These are phyloP conservation scores for Globisporangium echinulatum DNA, from an alignment of 352 stramenopile species.

Conservation along the genomic window DNA sequence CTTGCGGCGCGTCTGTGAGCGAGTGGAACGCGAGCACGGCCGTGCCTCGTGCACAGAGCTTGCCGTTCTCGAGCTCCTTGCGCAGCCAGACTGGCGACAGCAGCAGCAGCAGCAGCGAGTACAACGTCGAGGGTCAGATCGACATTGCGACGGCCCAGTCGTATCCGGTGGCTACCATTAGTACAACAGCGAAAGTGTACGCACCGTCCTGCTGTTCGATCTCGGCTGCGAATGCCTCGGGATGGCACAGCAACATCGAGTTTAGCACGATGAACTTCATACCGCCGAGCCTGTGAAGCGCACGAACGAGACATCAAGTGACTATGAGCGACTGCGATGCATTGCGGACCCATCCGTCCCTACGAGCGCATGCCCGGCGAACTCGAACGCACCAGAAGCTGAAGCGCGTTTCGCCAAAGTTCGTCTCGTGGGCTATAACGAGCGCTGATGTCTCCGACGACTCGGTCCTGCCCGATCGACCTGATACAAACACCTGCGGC, in stretches of 20 bases:
- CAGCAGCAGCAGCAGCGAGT: too few relatives aligned
- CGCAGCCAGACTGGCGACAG: constrained; percentile 31
- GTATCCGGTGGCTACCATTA: neutral
- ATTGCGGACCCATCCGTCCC: neutral
- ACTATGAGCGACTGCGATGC: neutral
- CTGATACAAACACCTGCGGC: constrained; percentile 46
- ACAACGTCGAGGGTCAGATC: too few relatives aligned
- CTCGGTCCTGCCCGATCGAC: constrained; percentile 15
- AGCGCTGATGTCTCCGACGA: neutral
- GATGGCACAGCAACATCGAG: constrained; percentile 31
- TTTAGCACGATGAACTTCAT: constrained; percentile 80
- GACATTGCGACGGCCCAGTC: neutral
- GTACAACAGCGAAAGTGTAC: neutral
- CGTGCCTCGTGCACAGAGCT: constrained; percentile 63
- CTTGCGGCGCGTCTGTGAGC: constrained; percentile 8
- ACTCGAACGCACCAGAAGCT: constrained; percentile 56
- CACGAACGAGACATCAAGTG: too few relatives aligned
- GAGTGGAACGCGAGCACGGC: constrained; percentile 49
- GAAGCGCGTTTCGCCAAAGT: constrained; percentile 65
- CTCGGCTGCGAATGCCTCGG: constrained; percentile 21
- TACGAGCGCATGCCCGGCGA: neutral
- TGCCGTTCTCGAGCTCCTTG: constrained; percentile 77
- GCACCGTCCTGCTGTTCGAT: constrained; percentile 50
- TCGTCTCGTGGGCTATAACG: constrained; percentile 26
- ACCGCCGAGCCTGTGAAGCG: constrained; percentile 44